Conservation (phyloP, 2,329 filamentous ascomycete species). For the Epichloe sp. region DNA sequence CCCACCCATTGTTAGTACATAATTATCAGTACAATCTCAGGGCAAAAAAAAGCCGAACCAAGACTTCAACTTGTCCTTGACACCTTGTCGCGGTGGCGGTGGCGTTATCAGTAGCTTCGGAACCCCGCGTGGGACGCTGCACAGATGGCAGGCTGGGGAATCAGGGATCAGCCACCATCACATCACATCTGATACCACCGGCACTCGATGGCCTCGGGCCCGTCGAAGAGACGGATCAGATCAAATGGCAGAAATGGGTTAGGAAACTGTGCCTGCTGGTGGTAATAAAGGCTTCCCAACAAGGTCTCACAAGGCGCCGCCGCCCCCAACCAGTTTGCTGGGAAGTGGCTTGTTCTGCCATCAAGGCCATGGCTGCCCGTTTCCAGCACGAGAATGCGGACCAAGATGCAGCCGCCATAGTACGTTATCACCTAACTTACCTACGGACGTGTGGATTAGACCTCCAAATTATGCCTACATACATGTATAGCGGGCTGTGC, state of each 20-base stretch:
- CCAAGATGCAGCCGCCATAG: neutral
- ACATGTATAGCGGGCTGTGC: no score
- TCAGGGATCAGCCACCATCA: neutral
- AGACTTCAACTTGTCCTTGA: no score
- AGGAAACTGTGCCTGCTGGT: neutral
- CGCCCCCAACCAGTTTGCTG: neutral
- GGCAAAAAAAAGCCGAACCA: no score
- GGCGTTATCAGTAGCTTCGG: no score
- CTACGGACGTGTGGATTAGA: no score
- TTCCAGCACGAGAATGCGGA: neutral
- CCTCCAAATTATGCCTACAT: no score
- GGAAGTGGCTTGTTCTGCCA: slow-evolving; percentile 1
- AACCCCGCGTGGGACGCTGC: no score
- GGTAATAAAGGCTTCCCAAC: neutral
- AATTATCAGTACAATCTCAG: no score
- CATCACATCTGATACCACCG: neutral
- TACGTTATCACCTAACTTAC: no score
- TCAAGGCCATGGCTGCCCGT: neutral
- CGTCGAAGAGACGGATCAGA: neutral
- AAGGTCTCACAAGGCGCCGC: neutral
- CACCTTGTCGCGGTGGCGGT: no score
- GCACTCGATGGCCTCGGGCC: neutral
- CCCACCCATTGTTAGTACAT: no score
- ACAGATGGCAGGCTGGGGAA: neutral
- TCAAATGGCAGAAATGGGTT: neutral